phyloP scores from a whole-genome alignment of 2,329 filamentous ascomycete genomes.

The Neurospora sp. region DNA sequence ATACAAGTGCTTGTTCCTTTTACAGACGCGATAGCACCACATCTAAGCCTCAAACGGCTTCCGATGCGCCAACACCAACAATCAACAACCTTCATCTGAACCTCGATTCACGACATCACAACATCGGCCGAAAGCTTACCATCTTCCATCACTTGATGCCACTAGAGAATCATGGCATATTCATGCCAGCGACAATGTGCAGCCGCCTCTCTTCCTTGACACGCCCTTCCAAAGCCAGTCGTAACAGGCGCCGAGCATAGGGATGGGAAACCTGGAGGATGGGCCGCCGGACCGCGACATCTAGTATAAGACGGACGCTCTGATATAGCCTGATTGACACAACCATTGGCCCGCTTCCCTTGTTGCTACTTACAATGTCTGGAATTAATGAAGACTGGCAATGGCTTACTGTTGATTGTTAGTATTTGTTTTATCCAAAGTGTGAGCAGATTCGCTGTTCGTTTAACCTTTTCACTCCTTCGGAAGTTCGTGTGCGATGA shows the following conservation, averaged over 20 bases:
- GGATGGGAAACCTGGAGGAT: background rate
- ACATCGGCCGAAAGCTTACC: background rate
- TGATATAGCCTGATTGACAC: slow-evolving; percentile 17
- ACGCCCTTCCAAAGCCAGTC: background rate
- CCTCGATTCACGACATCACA: background rate
- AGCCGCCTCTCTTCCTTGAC: fast-evolving
- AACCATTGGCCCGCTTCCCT: slow-evolving; percentile 3
- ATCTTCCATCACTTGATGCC: too few relatives aligned
- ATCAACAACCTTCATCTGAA: background rate
- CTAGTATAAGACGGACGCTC: slow-evolving; percentile 15
- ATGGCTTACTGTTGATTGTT: slow-evolving; percentile 7
- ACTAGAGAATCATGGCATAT: background rate
- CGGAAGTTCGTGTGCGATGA: background rate
- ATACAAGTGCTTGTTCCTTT: background rate
- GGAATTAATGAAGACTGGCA: slow-evolving; percentile 13
- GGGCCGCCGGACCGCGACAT: slow-evolving; percentile 17
- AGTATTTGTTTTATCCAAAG: slow-evolving; percentile 18
- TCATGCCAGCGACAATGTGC: background rate
- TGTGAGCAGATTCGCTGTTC: slow-evolving; percentile 13
- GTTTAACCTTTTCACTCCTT: background rate
- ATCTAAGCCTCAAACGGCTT: background rate
- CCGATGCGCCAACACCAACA: background rate
- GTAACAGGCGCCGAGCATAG: background rate
- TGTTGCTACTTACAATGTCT: background rate
- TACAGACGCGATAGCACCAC: background rate